A percentile compares a stretch with the other conserved stretches of the same genome.
phyloP scores from a whole-genome alignment of 805 yeast species.

The Pichia rugopelliculosa region DNA sequence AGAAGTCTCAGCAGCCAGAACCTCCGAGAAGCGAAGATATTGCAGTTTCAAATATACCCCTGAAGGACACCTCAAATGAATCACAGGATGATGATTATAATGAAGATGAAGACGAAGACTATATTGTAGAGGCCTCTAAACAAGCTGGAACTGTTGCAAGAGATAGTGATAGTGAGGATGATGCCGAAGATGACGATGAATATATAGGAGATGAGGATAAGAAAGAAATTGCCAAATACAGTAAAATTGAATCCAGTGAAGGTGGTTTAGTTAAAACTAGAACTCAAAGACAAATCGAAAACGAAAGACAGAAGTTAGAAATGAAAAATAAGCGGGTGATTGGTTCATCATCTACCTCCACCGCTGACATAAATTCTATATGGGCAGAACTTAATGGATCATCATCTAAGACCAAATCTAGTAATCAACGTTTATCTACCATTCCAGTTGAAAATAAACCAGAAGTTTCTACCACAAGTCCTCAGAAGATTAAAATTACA shows the following conservation, averaged over 20 bases:
- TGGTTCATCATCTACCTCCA: conserved; percentile 18
- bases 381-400: conserved; percentile 47
- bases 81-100: conserved; percentile 35
- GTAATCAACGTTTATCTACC: not conserved
- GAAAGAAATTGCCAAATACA: conserved; percentile 33
- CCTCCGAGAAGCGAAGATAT: not conserved
- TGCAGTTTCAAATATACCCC: not conserved
- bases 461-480: not conserved
- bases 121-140: conserved; percentile 30
- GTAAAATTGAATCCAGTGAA: conserved; percentile 40
- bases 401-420: not conserved
- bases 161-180: conserved; percentile 5
- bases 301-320: conserved; percentile 4
- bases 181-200: conserved; percentile 22
- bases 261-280: conserved; percentile 17
- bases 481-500: conserved; percentile 58
- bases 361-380: conserved; percentile 39
- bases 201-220: conserved; percentile 16
- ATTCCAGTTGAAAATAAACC: not conserved
- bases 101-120: conserved; percentile 55
- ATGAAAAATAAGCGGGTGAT: conserved; percentile 15
- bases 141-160: not conserved
- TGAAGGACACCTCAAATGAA: not conserved
- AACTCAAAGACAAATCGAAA: conserved; percentile 11
- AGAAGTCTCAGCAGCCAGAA: not conserved